A percentile compares a stretch with the other conserved stretches of the same genome.
phyloP scores from a whole-genome alignment of 129 eudicot species.

The Chrysanthemum makinoi region DNA sequence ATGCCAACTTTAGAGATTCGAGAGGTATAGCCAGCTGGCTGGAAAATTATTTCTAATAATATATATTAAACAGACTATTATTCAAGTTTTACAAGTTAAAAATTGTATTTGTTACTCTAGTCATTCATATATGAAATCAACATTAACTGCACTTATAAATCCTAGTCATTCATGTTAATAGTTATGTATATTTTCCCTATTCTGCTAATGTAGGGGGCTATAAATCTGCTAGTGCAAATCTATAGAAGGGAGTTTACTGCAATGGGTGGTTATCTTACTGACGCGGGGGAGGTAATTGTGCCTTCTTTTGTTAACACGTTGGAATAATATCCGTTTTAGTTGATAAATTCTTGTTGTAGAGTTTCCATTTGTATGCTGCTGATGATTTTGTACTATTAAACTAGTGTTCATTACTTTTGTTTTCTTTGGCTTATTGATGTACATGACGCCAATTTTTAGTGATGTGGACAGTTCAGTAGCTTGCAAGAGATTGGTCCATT shows the following conservation, averaged over 20 bases:
- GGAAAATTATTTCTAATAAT: constrained; percentile 11
- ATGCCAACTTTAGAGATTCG: constrained; percentile 99
- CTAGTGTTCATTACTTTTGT: constrained; percentile 1
- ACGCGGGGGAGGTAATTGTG: constrained; percentile 86
- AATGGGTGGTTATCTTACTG: constrained; percentile 98
- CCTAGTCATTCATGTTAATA: constrained; percentile 11
- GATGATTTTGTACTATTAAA: neutral
- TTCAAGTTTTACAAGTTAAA: constrained; percentile 8
- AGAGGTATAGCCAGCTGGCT: constrained; percentile 56
- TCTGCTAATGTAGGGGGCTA: constrained; percentile 69
- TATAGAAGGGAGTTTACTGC: constrained; percentile 80
- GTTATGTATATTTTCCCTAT: neutral
- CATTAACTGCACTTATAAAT: neutral
- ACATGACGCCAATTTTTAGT: neutral
- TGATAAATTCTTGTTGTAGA: neutral
- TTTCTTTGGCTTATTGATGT: constrained; percentile 18
- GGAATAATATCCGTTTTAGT: constrained; percentile 19
- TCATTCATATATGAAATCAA: constrained; percentile 14
- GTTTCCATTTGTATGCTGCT: constrained; percentile 19
- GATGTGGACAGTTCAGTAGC: constrained; percentile 6
- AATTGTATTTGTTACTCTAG: neutral
- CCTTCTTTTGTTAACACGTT: constrained; percentile 10
- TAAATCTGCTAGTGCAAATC: constrained; percentile 73
- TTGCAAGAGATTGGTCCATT: neutral
- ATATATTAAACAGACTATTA: neutral